These are phyloP conservation scores for Aspergillus fructus DNA, from an alignment of 2,329 filamentous ascomycete genomes.

Conservation along the genomic window DNA sequence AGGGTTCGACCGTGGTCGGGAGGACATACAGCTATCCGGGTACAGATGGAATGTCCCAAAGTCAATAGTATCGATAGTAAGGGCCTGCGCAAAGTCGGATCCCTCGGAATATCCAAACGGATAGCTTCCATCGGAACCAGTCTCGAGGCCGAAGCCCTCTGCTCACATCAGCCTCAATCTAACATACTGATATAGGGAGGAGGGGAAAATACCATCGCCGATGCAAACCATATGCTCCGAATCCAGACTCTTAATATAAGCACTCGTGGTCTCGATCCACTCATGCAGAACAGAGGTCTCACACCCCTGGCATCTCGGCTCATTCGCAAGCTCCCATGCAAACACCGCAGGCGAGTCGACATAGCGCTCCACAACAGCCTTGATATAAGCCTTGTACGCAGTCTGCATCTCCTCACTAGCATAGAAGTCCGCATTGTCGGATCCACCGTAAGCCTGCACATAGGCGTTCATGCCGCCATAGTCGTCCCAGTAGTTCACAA, in stretches of 20 bases:
- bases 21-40: constrained; percentile 42
- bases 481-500: constrained; percentile 68
- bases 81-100: constrained; percentile 43
- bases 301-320: constrained; percentile 64
- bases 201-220: constrained; percentile 47
- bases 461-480: constrained; percentile 66
- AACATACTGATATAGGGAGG: background rate
- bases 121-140: constrained; percentile 52
- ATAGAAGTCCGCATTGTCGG: constrained; percentile 55
- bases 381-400: constrained; percentile 64
- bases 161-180: background rate
- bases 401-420: constrained; percentile 53
- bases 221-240: constrained; percentile 61
- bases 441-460: constrained; percentile 54
- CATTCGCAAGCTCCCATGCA: constrained; percentile 68
- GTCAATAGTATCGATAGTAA: constrained; percentile 51
- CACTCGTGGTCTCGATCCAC: constrained; percentile 59
- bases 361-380: constrained; percentile 60
- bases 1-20: no score
- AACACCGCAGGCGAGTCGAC: constrained; percentile 59
- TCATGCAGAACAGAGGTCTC: constrained; percentile 56
- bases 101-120: constrained; percentile 54
- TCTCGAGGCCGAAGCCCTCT: constrained; percentile 57
- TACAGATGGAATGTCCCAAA: constrained; percentile 58
- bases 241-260: constrained; percentile 65